Conservation (phyloP, 2,329 filamentous ascomycete genomes). For the Diaporthe australafricana region DNA sequence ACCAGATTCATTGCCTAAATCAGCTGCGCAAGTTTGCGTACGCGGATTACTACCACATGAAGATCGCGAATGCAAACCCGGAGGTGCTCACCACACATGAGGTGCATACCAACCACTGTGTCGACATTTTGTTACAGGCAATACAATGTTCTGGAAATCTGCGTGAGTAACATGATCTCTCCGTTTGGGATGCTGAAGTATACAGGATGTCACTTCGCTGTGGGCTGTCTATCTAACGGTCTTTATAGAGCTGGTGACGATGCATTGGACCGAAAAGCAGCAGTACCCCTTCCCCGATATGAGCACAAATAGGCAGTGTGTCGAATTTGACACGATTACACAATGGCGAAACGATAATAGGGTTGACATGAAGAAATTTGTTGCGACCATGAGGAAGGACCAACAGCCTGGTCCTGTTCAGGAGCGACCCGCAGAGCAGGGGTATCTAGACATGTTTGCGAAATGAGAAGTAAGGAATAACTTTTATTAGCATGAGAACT, state of each 20-base stretch:
- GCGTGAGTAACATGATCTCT: background rate
- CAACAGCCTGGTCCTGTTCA: background rate
- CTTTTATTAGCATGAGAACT: background rate
- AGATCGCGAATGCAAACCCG: constrained; percentile 37
- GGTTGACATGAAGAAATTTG: constrained; percentile 41
- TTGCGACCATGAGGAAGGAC: constrained; percentile 38
- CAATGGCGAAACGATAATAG: constrained; percentile 39
- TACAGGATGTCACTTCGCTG: too few species aligned
- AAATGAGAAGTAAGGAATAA: background rate
- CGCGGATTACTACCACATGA: constrained; percentile 42
- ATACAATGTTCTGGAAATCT: constrained; percentile 49
- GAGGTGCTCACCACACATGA: constrained; percentile 31
- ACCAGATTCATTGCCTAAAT: constrained; percentile 50
- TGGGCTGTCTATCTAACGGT: too few species aligned
- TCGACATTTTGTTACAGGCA: constrained; percentile 49
- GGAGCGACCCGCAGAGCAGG: constrained; percentile 4
- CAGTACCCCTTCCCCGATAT: constrained; percentile 48
- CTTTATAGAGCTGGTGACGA: constrained; percentile 46
- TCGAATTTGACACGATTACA: constrained; percentile 46
- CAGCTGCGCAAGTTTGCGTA: constrained; percentile 45
- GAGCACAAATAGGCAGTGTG: constrained; percentile 48
- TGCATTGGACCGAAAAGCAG: constrained; percentile 48
- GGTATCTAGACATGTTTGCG: constrained; percentile 19
- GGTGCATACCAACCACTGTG: constrained; percentile 50
- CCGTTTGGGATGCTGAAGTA: too few species aligned